Evolutionary conservation across 108 stramenopile species (phyloP), one percentile per base, ranked within the genome.

Genomic region (Cylindrotheca fusiformis): DNA sequence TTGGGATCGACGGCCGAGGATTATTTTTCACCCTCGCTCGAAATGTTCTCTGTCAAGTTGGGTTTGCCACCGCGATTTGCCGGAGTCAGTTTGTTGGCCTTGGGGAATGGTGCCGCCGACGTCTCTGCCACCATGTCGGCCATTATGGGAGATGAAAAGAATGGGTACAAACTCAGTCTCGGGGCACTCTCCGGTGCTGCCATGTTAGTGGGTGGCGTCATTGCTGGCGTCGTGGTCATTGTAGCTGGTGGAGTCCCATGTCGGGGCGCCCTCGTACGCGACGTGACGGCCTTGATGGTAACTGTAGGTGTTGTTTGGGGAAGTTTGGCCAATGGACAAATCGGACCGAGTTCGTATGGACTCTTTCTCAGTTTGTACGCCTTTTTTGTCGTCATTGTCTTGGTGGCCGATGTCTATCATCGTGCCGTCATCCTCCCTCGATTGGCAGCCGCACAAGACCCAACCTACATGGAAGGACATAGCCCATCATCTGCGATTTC

Each of bases 21-120:
- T 55, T 99, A 87, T 75, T 99, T 99, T 61, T 79, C 77, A 5
- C 97, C 97, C 4, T 74, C 84, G 22, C 69, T 99, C 46, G 96
- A 95, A 72, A 87, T 85, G 89, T 95, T 99, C 55, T 83, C 78
- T 27, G 32, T 68, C 21, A 76, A 92, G 60, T 48, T 96, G 58
- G 85, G 95, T 4, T 64, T 99, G 26, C 89, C 97, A 2, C 95
- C 96, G 0, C 87, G 96, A 6, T 94, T 99, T 65, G 96, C 97
- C 1, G 98, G 98, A 0, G 98, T 99, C 25, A 92, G 96, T 0
- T 69, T 97, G 10, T 72, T 99, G 57, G 97, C 98, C 3, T 68
- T 99, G 49, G 98, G 98, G 21, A 99, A 99, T 81, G 98, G 98
- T 14, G 96, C 98, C 6, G 93, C 96, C 17, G 98, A 99, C 67